Percentiles rank a stretch among this genome's conserved stretches.
These are phyloP conservation scores for Starmerella scarabaei DNA, from an alignment of 805 yeast species.

Conservation along the genomic window DNA sequence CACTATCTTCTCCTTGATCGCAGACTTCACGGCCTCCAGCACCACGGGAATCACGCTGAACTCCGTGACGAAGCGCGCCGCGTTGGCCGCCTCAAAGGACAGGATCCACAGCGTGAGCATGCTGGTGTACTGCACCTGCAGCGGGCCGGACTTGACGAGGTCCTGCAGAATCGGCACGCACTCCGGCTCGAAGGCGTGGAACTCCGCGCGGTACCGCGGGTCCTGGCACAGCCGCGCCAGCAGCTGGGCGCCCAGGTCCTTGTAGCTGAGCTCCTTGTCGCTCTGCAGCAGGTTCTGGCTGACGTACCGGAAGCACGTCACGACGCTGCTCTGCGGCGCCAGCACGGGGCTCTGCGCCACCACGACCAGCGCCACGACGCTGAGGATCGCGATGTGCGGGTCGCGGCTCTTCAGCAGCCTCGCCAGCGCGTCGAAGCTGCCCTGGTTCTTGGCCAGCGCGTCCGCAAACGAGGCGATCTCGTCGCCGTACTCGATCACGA, in stretches of 20 bases:
- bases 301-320: slow-evolving; percentile 25
- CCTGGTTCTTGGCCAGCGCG: slow-evolving; percentile 34
- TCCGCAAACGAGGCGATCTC: slow-evolving; percentile 23
- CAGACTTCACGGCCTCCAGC: slow-evolving; percentile 51
- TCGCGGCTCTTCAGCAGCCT: slow-evolving; percentile 42
- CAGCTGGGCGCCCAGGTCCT: slow-evolving; percentile 52
- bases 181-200: slow-evolving; percentile 34
- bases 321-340: slow-evolving; percentile 30
- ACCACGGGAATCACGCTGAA: slow-evolving; percentile 32
- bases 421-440: slow-evolving; percentile 31
- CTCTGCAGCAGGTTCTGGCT: slow-evolving; percentile 26
- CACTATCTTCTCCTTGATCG: slow-evolving; percentile 85
- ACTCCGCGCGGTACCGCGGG: slow-evolving; percentile 41
- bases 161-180: slow-evolving; percentile 39
- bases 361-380: slow-evolving; percentile 41
- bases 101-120: slow-evolving; percentile 74
- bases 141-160: slow-evolving; percentile 31
- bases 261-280: slow-evolving; percentile 33
- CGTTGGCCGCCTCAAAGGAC: slow-evolving; percentile 52
- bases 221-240: slow-evolving; percentile 46
- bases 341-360: slow-evolving; percentile 26
- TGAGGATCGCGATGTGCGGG: slow-evolving; percentile 42
- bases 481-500: slow-evolving; percentile 42
- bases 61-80: slow-evolving; percentile 36
- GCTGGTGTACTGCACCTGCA: slow-evolving; percentile 75